Conservation (phyloP, 176 grass and related monocot genomes). For the Leersia perrieri region DNA sequence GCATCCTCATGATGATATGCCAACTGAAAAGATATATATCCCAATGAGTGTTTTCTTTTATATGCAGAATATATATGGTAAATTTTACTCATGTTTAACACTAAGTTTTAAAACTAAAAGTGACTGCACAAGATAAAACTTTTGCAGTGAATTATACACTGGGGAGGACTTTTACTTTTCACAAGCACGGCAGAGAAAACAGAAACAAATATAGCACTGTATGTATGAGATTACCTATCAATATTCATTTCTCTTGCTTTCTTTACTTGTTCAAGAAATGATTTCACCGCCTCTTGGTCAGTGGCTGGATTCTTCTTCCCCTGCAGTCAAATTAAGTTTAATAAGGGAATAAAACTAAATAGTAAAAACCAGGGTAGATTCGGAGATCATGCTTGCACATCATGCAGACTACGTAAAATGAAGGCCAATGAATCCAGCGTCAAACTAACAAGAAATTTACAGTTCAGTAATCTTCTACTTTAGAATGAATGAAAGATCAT, state of each 20-base stretch:
- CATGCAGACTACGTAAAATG: background rate
- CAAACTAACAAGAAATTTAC: background rate
- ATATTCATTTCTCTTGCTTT: constrained; percentile 74
- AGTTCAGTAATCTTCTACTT: background rate
- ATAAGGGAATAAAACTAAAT: background rate
- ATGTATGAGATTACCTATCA: constrained; percentile 56
- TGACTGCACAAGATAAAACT: background rate
- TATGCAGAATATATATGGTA: background rate
- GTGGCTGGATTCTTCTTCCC: constrained; percentile 95
- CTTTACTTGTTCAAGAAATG: constrained; percentile 68
- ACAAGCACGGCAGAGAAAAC: background rate
- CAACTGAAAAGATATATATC: constrained; percentile 58
- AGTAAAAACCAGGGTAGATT: background rate
- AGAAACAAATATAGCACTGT: background rate
- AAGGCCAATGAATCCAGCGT: background rate
- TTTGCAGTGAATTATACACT: background rate
- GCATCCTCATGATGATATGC: constrained; percentile 99
- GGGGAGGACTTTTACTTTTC: background rate
- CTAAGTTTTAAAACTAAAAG: background rate
- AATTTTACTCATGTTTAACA: constrained; percentile 10
- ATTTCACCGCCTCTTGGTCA: constrained; percentile 56
- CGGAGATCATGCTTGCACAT: background rate
- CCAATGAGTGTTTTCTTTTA: background rate
- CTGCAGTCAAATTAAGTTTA: constrained; percentile 49
- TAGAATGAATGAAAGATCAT: background rate